Percentiles rank a stretch among this genome's conserved stretches.
Conservation (phyloP, 768 basidiomycete genomes). For the Russula vinacea region DNA sequence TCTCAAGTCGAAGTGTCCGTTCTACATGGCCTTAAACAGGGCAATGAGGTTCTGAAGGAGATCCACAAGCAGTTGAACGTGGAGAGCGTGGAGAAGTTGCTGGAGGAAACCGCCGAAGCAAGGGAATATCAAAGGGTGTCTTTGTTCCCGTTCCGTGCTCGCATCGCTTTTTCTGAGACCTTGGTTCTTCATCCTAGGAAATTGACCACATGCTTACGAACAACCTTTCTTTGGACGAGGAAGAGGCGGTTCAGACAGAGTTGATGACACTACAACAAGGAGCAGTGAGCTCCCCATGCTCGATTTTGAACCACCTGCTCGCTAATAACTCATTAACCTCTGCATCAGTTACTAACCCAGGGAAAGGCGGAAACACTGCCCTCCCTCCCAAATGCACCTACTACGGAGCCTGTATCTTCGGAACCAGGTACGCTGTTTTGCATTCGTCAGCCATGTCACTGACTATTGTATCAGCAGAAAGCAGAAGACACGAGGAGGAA, state of each 20-base stretch:
- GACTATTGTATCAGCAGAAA: conserved; percentile 12
- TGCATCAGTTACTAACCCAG: conserved; percentile 20
- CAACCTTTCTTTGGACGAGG: conserved; percentile 81
- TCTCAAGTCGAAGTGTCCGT: conserved; percentile 92
- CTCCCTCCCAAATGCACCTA: conserved; percentile 56
- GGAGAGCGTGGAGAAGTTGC: conserved; percentile 88
- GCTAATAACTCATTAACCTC: conserved; percentile 42
- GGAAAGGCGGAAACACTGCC: conserved; percentile 34
- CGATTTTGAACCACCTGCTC: conserved; percentile 6
- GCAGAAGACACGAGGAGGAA: conserved; percentile 3
- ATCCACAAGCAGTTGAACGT: conserved; percentile 92
- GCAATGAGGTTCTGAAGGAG: conserved; percentile 88
- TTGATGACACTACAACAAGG: conserved; percentile 64
- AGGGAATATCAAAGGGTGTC: conserved; percentile 84
- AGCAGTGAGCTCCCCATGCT: conserved; percentile 43
- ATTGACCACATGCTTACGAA: conserved; percentile 83
- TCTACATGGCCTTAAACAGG: conserved; percentile 87
- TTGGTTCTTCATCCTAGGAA: conserved; percentile 55
- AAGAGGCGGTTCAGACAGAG: conserved; percentile 89
- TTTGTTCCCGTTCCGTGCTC: neutral
- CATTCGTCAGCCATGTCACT: neutral
- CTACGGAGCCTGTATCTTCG: conserved; percentile 40
- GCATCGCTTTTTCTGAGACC: neutral
- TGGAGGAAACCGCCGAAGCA: conserved; percentile 92
- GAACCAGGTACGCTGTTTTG: conserved; percentile 37